Base-by-base conservation (phyloP, 2,329 filamentous ascomycete species). In the Bipolaris gigantea region DNA sequence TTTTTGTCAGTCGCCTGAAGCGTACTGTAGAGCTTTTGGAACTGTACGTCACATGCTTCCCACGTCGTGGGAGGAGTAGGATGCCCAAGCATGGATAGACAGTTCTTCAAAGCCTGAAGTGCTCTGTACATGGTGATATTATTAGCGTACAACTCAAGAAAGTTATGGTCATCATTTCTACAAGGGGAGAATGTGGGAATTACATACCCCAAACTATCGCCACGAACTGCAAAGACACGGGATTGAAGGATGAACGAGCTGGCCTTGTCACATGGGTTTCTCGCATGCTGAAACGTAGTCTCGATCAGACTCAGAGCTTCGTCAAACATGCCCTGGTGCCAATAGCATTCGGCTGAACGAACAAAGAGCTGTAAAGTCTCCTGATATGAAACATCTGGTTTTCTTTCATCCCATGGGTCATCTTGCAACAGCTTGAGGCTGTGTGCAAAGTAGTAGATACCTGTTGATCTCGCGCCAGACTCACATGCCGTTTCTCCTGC, bases 171-270 rank as follows among this genome's bases (percentile, higher is more conserved):
- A 7, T 25, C 42, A 6, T 23, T 30, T 30, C 30, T 25, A 32
- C 13, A 43, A 25, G 33, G 3, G 16, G 18, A 16, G 1, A 38
- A 11, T 11, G 10, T 16, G 30, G n/a, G n/a, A 45, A 25, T 50
- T 50, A 45, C 48, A 23, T 45, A 50, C 50, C 50, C 82, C 19
- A 80, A 76, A 25, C 86, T 85, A 60, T 96, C 85, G 1, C 92
- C 91, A 50, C 83, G 82, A 66, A 92, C 86, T 1, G 89, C 85
- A 64, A 87, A 85, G 41, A 96, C 88, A 45, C 91, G 85, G 5
- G 90, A 92, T 69, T 91, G 87, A 33, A 97, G 78, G 36, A 96
- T 88, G 77, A 88, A 95, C 0, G 90, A 90, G 8, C 89, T 87
- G 1, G 90, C 89, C 75, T 90, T 94, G 73, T 96, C 92, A 5